Evolutionary conservation across 164 flowering plant genomes (phyloP), one percentile per base, ranked within the genome.

Genomic region (Vitis amurensis): DNA sequence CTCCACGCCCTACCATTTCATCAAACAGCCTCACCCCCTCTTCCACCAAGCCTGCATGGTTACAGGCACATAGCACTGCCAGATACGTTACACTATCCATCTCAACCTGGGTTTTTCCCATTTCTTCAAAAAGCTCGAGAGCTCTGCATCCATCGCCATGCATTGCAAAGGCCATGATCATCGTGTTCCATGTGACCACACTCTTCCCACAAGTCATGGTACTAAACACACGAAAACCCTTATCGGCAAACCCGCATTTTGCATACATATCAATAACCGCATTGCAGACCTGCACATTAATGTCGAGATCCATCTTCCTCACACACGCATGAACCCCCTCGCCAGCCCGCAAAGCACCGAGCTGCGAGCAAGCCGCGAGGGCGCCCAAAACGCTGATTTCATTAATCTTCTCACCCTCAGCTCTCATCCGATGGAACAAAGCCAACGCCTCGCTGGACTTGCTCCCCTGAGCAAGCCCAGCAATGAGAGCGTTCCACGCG

Each of bases 231-330:
- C 30, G 7, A 56, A 66, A 79, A 0, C 96, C 98, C 63, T 77
- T 86, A 1, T 84, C 92, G 3, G 91, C 83, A 17, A 79, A 73
- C 56, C 99, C 98, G 57, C 98, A 91, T 65, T 93, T 93, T 0
- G 89, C 81, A 74, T 82, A 91, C 97, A 90, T 91, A 73, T 93
- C 99, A 59, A 95, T 90, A 10, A 87, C 81, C 2, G 84, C 93
- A 73, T 95, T 95, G 64, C 99, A 88, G 19, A 95, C 93, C 23
- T 64, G 75, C 49, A 80, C 86, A 62, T 86, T 85, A n/a, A n/a
- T 16, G 66, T 95, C 91, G 23, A 90, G 67, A 69, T 70, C 58
- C 67, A 73, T 79, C 2, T 75, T 83, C 49, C 50, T 71, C 1
- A 82, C 74, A 53, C 78, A 91, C 13, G 52, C 67, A 67, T 78